Conservation (phyloP, 2,329 filamentous ascomycete species). For the Annulohypoxylon truncatum region DNA sequence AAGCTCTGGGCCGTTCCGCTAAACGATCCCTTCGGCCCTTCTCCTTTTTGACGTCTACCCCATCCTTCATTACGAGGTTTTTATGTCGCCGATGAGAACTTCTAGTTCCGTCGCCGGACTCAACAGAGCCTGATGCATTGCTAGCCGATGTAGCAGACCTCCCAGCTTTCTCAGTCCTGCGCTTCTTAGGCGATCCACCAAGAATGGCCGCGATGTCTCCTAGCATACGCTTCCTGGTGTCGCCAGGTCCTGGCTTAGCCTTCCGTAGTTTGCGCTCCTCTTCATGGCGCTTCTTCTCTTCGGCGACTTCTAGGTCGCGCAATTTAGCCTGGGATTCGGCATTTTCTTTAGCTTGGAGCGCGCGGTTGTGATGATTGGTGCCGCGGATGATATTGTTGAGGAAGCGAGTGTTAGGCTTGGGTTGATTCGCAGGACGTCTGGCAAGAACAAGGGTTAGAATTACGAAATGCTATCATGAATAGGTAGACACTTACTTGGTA, state of each 20-base stretch:
- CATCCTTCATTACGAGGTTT: constrained; percentile 35
- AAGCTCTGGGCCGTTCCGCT: constrained; percentile 21
- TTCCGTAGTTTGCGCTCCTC: constrained; percentile 51
- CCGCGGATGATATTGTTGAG: constrained; percentile 88
- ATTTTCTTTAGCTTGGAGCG: constrained; percentile 84
- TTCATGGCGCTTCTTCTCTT: constrained; percentile 56
- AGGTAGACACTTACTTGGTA: constrained; percentile 57
- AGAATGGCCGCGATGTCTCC: constrained; percentile 71
- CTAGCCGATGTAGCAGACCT: constrained; percentile 26
- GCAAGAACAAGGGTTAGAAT: constrained; percentile 31
- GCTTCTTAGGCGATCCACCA: constrained; percentile 56
- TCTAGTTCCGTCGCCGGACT: constrained; percentile 30
- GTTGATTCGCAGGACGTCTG: constrained; percentile 71
- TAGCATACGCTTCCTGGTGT: constrained; percentile 68
- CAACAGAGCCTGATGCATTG: constrained; percentile 15
- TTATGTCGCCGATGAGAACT: constrained; percentile 31
- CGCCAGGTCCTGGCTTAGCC: constrained; percentile 59
- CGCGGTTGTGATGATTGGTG: constrained; percentile 89
- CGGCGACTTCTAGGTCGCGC: constrained; percentile 65
- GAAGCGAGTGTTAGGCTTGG: constrained; percentile 93
- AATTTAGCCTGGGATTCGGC: constrained; percentile 81
- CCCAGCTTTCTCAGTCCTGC: constrained; percentile 45
- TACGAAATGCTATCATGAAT: constrained; percentile 2
- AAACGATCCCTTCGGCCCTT: constrained; percentile 44
- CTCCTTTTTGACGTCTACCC: constrained; percentile 38